phyloP scores from a whole-genome alignment of 495 filamentous ascomycete species.

The Hyaloscypha variabilis region DNA sequence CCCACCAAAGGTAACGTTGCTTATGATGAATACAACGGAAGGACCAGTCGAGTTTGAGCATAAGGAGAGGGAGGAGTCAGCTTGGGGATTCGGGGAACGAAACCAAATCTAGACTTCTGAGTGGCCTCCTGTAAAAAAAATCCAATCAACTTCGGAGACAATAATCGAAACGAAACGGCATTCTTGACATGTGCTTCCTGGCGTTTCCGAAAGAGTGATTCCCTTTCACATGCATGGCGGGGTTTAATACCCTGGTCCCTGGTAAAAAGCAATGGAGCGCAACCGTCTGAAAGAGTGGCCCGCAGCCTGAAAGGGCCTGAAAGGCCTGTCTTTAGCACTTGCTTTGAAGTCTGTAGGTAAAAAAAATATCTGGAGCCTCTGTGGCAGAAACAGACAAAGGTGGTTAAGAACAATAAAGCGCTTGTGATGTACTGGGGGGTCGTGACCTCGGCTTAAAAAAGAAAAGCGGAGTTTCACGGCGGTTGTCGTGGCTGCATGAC shows the following conservation, averaged over 20 bases:
- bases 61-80: too few species aligned
- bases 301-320: neutral
- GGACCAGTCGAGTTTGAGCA: too few species aligned
- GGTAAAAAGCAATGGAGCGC: neutral
- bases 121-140: neutral
- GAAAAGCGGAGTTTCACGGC: neutral
- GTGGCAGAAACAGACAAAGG: neutral
- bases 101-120: neutral
- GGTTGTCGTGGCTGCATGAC: slow-evolving; percentile 5
- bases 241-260: neutral
- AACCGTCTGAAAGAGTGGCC: neutral
- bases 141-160: neutral
- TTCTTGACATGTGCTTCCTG: neutral
- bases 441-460: slow-evolving; percentile 5
- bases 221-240: slow-evolving; percentile 5
- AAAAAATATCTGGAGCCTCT: neutral
- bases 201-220: neutral
- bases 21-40: too few species aligned
- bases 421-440: neutral
- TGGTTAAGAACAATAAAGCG: too few species aligned
- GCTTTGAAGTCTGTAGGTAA: neutral
- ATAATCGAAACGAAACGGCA: neutral
- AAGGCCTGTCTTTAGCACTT: neutral
- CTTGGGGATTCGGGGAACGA: too few species aligned
- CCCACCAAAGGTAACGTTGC: too few species aligned